Evolutionary conservation across 768 basidiomycete species (phyloP).

Genomic region (Xerocomus spinulosus): DNA sequence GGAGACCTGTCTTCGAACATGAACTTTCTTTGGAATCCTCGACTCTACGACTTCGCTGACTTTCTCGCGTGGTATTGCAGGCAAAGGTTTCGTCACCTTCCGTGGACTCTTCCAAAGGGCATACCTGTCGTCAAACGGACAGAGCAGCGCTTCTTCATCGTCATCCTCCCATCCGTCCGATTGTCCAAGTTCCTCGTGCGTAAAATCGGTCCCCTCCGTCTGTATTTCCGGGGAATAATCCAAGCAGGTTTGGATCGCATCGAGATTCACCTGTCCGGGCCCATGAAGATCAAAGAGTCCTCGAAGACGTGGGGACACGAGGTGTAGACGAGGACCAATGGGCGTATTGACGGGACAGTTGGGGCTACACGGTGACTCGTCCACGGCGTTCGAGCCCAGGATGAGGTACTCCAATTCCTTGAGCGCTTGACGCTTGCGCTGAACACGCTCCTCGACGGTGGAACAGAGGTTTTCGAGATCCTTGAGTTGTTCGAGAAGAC

Average conservation of each 20-base stretch:
- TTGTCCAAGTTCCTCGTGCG: conserved; percentile 7
- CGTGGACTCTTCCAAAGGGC: conserved; percentile 5
- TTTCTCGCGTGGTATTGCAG: conserved; percentile 9
- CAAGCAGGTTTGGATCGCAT: conserved; percentile 20
- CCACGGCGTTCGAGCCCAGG: conserved; percentile 5
- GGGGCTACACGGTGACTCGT: conserved; percentile 15
- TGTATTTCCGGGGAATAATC: conserved; percentile 23
- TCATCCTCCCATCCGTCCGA: conserved; percentile 24
- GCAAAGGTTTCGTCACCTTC: conserved; percentile 13
- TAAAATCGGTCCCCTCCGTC: background rate
- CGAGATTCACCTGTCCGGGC: conserved; percentile 21
- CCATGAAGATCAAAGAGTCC: conserved; percentile 30
- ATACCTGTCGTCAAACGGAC: conserved; percentile 25
- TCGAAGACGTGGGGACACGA: conserved; percentile 26
- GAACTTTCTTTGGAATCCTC: conserved; percentile 20
- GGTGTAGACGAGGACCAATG: conserved; percentile 7
- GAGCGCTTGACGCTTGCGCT: conserved; percentile 17
- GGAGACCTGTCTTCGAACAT: conserved; percentile 16
- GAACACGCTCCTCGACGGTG: conserved; percentile 22
- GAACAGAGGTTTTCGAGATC: conserved; percentile 22
- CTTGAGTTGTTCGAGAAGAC: conserved; percentile 24
- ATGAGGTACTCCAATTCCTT: conserved; percentile 24
- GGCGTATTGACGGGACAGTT: conserved; percentile 24
- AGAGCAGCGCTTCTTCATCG: conserved; percentile 21
- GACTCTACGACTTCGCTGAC: conserved; percentile 4